Base-by-base conservation (phyloP, 2,329 filamentous ascomycete species). In the Alternaria postmessia region DNA sequence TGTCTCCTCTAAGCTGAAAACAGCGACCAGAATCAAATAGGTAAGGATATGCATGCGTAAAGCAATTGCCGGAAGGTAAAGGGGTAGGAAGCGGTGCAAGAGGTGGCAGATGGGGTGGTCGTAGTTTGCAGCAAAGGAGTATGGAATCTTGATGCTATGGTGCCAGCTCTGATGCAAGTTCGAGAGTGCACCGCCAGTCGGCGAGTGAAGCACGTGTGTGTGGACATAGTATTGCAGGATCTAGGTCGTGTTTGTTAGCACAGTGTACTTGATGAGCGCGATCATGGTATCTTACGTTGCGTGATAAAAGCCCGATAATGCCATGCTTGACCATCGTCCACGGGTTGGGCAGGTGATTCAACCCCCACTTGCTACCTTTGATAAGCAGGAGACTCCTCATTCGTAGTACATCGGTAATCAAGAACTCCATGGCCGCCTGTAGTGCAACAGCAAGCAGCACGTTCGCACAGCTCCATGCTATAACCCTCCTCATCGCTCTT, bases 201-300 rank as follows among this genome's bases (percentile, higher is more conserved):
- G 67, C 0, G 72, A 78, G 78, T 96, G 93, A 8, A 97, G 84
- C 26, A 90, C 60, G 71, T 86, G 86, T 52, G 91, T 88, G 79
- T 96, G 93, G 66, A 92, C 83, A 68, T 88, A 85, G 76, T 96
- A 97, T 58, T 88, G 86, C 11, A 93, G 74, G 7, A 87, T 70
- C 81, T 92, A 18, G 3, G 32, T 16, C 18, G 9, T 32, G 2
- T 32, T 7, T 11, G 16, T 63, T 22, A 63, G 53, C 44, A 47
- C 67, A 61, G 5, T 8, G 48, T 43, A 77, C 47, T 16, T 7
- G 53, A 7, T 3, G 41, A 49, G 34, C 38, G 16, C 28, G n/a
- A 38, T 22, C 12, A 12, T 41, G 22, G 4, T 7, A 46, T 71
- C 80, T 72, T 73, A 88, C 83, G 70, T 90, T 89, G 55, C 88